A percentile compares a stretch with the other conserved stretches of the same genome.
phyloP scores from a whole-genome alignment of 2,329 filamentous ascomycete genomes.

The Talaromyces amestolkiae region DNA sequence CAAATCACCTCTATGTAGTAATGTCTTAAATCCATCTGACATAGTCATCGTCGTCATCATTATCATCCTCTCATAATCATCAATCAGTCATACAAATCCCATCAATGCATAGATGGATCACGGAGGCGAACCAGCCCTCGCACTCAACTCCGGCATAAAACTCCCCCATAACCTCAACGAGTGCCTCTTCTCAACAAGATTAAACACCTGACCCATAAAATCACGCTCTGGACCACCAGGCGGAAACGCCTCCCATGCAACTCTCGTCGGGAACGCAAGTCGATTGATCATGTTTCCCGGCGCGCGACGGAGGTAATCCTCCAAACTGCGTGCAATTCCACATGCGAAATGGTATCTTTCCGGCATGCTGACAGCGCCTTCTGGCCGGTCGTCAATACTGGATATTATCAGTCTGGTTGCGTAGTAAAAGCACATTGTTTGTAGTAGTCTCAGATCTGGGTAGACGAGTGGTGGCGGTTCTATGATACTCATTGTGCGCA shows the following conservation, averaged over 20 bases:
- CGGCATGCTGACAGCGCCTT: slow-evolving; percentile 28
- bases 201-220: slow-evolving; percentile 34
- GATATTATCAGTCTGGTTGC: slow-evolving; percentile 35
- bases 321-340: slow-evolving; percentile 36
- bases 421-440: slow-evolving; percentile 39
- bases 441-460: slow-evolving; percentile 36
- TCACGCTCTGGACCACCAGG: slow-evolving; percentile 32
- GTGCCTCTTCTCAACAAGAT: slow-evolving; percentile 36
- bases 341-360: slow-evolving; percentile 37
- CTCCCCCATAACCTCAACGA: slow-evolving; percentile 36
- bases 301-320: slow-evolving; percentile 36
- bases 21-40: background rate
- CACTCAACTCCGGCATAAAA: slow-evolving; percentile 36
- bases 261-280: slow-evolving; percentile 36
- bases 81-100: background rate
- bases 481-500: slow-evolving; percentile 34
- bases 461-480: slow-evolving; percentile 33
- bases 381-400: slow-evolving; percentile 32
- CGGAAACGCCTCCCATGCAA: slow-evolving; percentile 39
- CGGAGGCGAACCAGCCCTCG: slow-evolving; percentile 20
- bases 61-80: background rate
- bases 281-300: slow-evolving; percentile 43
- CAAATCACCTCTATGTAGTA: background rate
- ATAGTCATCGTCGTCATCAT: background rate
- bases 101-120: background rate